Evolutionary conservation across 768 basidiomycete species (phyloP).

Genomic region (Panaeolus cyanescens): DNA sequence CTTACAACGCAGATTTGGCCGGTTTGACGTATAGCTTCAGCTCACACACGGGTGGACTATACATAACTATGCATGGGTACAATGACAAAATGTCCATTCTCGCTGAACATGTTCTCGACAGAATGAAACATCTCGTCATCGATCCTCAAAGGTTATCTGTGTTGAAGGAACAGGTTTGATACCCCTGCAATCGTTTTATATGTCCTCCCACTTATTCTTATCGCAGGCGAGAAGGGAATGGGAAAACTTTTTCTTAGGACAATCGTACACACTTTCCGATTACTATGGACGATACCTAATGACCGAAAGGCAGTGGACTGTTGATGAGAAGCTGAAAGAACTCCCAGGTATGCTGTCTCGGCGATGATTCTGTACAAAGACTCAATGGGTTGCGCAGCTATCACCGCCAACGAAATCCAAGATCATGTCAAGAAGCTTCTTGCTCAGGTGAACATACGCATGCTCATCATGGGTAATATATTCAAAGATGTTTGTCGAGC

Average conservation of each 20-base stretch:
- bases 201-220: slow-evolving; percentile 6
- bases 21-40: slow-evolving; percentile 77
- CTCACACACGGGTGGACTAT: slow-evolving; percentile 64
- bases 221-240: slow-evolving; percentile 71
- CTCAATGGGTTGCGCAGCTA: slow-evolving; percentile 42
- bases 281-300: slow-evolving; percentile 75
- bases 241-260: slow-evolving; percentile 85
- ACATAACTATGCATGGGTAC: slow-evolving; percentile 76
- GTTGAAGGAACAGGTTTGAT: slow-evolving; percentile 78
- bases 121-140: slow-evolving; percentile 63
- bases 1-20: slow-evolving; percentile 92
- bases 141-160: slow-evolving; percentile 74
- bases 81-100: slow-evolving; percentile 88
- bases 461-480: slow-evolving; percentile 84
- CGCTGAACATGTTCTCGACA: slow-evolving; percentile 69
- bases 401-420: slow-evolving; percentile 73
- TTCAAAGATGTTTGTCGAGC: slow-evolving; percentile 66
- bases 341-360: slow-evolving; percentile 59
- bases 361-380: not conserved
- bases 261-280: slow-evolving; percentile 79
- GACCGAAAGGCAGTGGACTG: slow-evolving; percentile 71
- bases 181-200: not conserved
- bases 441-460: slow-evolving; percentile 65
- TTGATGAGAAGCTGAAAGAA: slow-evolving; percentile 75
- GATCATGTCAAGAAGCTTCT: slow-evolving; percentile 61